These are phyloP conservation scores for Pistacia atlantica DNA, from an alignment of 345 rosid species.

Conservation along the genomic window DNA sequence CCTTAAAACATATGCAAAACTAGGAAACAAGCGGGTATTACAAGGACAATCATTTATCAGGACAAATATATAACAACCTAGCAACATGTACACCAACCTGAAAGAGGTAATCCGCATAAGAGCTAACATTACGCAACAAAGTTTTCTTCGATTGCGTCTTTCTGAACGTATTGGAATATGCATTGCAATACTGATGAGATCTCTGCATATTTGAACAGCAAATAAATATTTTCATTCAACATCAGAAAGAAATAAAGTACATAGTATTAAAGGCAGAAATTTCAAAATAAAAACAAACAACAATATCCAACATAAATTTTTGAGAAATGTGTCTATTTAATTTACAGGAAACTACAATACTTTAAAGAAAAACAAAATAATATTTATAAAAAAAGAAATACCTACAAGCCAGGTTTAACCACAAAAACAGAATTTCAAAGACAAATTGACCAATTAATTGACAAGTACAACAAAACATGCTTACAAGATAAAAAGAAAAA, in stretches of 20 bases:
- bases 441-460: background rate
- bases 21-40: no score
- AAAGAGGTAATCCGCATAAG: slow-evolving; percentile 55
- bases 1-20: no score
- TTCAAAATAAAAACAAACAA: slow-evolving; percentile 6
- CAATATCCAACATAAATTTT: background rate
- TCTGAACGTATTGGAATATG: slow-evolving; percentile 45
- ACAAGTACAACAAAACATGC: background rate
- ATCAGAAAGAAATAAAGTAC: background rate
- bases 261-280: background rate
- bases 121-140: slow-evolving; percentile 42
- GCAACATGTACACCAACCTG: slow-evolving; percentile 39
- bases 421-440: background rate
- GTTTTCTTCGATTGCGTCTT: slow-evolving; percentile 48
- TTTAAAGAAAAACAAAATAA: background rate
- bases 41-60: background rate
- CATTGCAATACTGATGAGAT: slow-evolving; percentile 15
- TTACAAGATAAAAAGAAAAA: background rate
- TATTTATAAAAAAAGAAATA: background rate
- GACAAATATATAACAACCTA: background rate
- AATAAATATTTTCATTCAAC: slow-evolving; percentile 6
- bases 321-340: background rate
- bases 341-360: background rate
- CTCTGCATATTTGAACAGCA: slow-evolving; percentile 31
- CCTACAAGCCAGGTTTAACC: background rate